Percentiles rank a stretch among this genome's conserved stretches.
phyloP scores from a whole-genome alignment of 139 green algal genomes.

The Ettlia oleoabundans region DNA sequence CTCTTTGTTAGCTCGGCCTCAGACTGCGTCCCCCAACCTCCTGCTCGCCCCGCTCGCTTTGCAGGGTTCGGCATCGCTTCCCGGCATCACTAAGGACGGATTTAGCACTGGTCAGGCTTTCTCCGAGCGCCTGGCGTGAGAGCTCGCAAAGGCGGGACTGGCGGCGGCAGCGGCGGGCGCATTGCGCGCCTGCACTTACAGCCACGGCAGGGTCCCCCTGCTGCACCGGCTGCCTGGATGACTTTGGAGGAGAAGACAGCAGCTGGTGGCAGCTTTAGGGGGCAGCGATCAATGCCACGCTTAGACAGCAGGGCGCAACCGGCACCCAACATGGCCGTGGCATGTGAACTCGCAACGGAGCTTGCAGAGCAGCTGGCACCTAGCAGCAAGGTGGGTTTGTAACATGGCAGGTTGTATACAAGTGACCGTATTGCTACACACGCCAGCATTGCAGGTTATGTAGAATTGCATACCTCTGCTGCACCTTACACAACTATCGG shows the following conservation, averaged over 20 bases:
- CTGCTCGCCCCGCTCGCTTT: too few relatives aligned
- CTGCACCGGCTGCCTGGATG: constrained; percentile 20
- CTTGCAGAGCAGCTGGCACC: neutral
- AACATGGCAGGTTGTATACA: too few relatives aligned
- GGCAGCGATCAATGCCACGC: constrained; percentile 8
- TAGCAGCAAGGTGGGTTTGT: neutral
- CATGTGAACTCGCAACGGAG: neutral
- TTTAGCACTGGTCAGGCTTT: too few relatives aligned
- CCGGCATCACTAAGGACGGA: too few relatives aligned
- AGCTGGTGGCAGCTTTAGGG: constrained; percentile 1
- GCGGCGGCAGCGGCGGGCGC: neutral
- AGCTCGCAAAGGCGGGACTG: neutral
- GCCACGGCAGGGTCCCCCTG: neutral
- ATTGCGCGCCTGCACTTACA: neutral
- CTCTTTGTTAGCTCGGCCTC: too few relatives aligned
- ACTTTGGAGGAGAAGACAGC: constrained; percentile 1
- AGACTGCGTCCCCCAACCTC: too few relatives aligned
- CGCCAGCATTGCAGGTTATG: too few relatives aligned
- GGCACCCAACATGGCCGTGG: neutral
- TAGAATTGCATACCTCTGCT: too few relatives aligned
- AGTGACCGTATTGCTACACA: too few relatives aligned
- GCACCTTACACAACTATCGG: too few relatives aligned
- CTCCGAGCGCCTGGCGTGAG: too few relatives aligned
- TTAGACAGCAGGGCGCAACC: neutral
- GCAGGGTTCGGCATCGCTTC: too few relatives aligned